Conservation (phyloP, 2,329 filamentous ascomycete species). For the Thelonectria blattea region DNA sequence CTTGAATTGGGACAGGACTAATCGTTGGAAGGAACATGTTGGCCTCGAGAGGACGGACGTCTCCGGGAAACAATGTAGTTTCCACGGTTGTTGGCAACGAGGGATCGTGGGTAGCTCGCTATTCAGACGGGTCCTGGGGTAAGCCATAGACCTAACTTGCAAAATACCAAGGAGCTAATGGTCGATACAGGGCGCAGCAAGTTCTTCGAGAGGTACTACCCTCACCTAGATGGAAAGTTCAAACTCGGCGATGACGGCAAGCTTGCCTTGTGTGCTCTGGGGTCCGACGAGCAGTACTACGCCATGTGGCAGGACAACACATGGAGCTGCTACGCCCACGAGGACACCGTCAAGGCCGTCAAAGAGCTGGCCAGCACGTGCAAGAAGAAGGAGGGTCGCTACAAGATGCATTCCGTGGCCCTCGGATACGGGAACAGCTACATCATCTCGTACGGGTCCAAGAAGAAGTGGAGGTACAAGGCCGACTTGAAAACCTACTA, state of each 20-base stretch:
- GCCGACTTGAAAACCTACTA: conserved; percentile 1
- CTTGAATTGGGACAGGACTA: neutral
- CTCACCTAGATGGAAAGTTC: neutral
- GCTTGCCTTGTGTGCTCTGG: conserved; percentile 3
- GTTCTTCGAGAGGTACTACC: neutral
- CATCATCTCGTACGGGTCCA: conserved; percentile 6
- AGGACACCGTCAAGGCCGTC: neutral
- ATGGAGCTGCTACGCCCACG: conserved; percentile 3
- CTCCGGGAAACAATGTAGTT: neutral
- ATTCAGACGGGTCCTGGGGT: conserved; percentile 12
- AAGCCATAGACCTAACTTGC: neutral
- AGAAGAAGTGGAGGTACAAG: neutral
- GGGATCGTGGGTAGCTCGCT: conserved; percentile 6
- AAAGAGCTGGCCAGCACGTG: neutral
- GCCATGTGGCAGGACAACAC: neutral
- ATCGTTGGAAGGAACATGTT: neutral
- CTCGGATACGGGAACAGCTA: conserved; percentile 7
- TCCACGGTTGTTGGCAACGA: neutral
- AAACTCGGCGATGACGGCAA: neutral
- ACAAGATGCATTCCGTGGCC: neutral
- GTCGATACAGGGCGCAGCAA: neutral
- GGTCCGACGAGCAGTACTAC: neutral
- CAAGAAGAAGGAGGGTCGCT: neutral
- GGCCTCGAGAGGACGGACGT: neutral
- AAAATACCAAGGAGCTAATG: neutral